Evolutionary conservation across 2,329 filamentous ascomycete genomes (phyloP), one percentile per base, ranked within the genome.

Genomic region (Fusarium burgessii): DNA sequence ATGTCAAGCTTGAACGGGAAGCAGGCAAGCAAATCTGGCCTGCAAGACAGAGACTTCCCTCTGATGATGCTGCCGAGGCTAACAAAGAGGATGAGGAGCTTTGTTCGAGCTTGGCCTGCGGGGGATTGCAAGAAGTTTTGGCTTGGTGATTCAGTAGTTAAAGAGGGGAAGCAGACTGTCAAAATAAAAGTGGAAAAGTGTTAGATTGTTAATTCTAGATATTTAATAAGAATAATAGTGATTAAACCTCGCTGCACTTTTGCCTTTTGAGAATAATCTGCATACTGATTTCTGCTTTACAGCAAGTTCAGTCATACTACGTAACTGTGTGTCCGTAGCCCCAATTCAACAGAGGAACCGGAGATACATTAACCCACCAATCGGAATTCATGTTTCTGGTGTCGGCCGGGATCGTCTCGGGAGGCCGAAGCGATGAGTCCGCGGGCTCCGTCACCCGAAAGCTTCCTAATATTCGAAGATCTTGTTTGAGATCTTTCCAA

Each of bases 81-180:
- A 70, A 70, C 9, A 54, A 62, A 27, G 54, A 70, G 33, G 67
- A 70, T 12, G 67, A 70, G 14, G 56, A 55, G 8, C 40, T 70
- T 6, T 70, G 67, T 29, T 55, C 66, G 6, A 42, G 46, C 25
- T 40, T 70, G 36, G 32, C 66, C 6, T 70, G 67, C 9, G 67
- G 66, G 20, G 42, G 45, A 3, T 12, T 66, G 3, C 67, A 67
- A 17, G 67, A 70, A n/a, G 55, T 70, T 17, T 15, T 70, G 25
- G 56, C 55, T 14, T 70, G 67, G 67, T 70, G n/a, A 11, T 36
- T 15, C 2, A 14, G 25, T 13, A 23, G 6, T 25, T n/a, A 3
- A 15, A 7, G 7, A 3, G 20, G 41, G 41, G 20, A 13, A 27
- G 25, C 12, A 3, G 8, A 5, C 4, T n/a, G 11, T 8, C 5